These are phyloP conservation scores for Apiospora pterosperma DNA, from an alignment of 2,329 filamentous ascomycete genomes.

Conservation along the genomic window DNA sequence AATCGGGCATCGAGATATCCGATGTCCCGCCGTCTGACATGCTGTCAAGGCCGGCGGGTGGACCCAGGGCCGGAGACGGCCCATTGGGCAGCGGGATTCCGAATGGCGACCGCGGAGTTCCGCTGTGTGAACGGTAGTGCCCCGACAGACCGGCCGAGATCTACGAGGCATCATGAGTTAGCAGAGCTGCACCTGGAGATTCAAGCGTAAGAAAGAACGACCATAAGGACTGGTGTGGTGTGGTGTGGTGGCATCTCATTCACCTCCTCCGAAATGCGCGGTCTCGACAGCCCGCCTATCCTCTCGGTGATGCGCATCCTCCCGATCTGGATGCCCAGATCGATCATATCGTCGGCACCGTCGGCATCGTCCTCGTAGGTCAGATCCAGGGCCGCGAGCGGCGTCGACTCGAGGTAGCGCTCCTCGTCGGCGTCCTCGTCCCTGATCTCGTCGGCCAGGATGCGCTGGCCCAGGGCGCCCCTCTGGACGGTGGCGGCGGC, in stretches of 20 bases:
- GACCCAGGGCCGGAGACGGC: slow-evolving; percentile 14
- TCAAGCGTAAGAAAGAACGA: no score
- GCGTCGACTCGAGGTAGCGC: slow-evolving; percentile 57
- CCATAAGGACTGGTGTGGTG: no score
- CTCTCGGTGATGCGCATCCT: slow-evolving; percentile 72
- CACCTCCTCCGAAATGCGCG: slow-evolving; percentile 69
- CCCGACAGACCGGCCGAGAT: slow-evolving; percentile 24
- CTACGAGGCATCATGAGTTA: not conserved
- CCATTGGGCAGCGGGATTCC: slow-evolving; percentile 10
- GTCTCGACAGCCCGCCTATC: slow-evolving; percentile 69
- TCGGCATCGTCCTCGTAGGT: slow-evolving; percentile 65
- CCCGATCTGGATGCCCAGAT: slow-evolving; percentile 69
- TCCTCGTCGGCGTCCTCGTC: slow-evolving; percentile 59
- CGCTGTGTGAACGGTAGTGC: slow-evolving; percentile 13
- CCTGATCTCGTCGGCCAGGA: slow-evolving; percentile 48
- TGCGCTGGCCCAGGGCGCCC: slow-evolving; percentile 30
- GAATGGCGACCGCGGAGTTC: slow-evolving; percentile 11
- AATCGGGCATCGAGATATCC: slow-evolving; percentile 40
- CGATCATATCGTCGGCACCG: slow-evolving; percentile 58
- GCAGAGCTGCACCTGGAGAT: slow-evolving; percentile 15
- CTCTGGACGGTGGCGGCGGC: slow-evolving; percentile 19
- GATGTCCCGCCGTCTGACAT: slow-evolving; percentile 17
- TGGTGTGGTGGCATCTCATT: slow-evolving; percentile 16
- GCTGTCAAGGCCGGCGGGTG: slow-evolving; percentile 20
- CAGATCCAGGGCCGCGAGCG: slow-evolving; percentile 61